These are phyloP conservation scores for Camptophora hylomeconis DNA, from an alignment of 2,329 filamentous ascomycete genomes.

Conservation along the genomic window DNA sequence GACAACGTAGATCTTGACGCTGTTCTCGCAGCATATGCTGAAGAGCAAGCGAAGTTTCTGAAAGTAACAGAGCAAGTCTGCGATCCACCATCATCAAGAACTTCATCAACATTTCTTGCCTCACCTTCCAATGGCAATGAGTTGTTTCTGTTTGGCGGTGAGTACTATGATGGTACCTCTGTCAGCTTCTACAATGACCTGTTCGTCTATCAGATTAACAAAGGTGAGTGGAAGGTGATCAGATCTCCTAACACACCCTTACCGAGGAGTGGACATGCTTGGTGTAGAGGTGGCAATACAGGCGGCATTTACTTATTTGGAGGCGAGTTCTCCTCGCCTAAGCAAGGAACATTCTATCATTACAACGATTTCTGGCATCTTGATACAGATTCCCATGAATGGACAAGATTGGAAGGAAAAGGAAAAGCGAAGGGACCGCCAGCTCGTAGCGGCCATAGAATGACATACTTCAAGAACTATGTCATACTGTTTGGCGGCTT, in stretches of 20 bases:
- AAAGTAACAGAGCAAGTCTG: conserved; percentile 76
- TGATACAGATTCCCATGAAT: conserved; percentile 73
- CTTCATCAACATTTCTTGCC: conserved; percentile 69
- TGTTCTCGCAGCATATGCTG: conserved; percentile 84
- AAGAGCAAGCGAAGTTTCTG: conserved; percentile 83
- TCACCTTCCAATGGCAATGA: conserved; percentile 79
- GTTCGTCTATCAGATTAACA: conserved; percentile 60
- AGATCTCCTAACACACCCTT: conserved; percentile 85
- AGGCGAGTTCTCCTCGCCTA: conserved; percentile 86
- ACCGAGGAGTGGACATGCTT: conserved; percentile 84
- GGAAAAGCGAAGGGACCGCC: conserved; percentile 61
- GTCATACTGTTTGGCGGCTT: conserved; percentile 93
- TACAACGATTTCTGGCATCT: conserved; percentile 98
- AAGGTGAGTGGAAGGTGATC: conserved; percentile 80
- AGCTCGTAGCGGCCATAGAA: conserved; percentile 80
- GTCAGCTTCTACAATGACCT: conserved; percentile 60
- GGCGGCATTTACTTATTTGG: conserved; percentile 85
- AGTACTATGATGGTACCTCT: conserved; percentile 86
- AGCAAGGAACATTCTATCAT: conserved; percentile 97
- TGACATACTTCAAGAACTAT: conserved; percentile 96
- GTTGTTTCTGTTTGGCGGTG: conserved; percentile 82
- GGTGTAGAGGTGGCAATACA: conserved; percentile 78
- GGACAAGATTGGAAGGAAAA: conserved; percentile 73
- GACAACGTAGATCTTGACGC: conserved; percentile 90
- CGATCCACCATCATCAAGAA: conserved; percentile 61